Conservation (phyloP, 2,329 filamentous ascomycete species). For the Truncatella angustata region DNA sequence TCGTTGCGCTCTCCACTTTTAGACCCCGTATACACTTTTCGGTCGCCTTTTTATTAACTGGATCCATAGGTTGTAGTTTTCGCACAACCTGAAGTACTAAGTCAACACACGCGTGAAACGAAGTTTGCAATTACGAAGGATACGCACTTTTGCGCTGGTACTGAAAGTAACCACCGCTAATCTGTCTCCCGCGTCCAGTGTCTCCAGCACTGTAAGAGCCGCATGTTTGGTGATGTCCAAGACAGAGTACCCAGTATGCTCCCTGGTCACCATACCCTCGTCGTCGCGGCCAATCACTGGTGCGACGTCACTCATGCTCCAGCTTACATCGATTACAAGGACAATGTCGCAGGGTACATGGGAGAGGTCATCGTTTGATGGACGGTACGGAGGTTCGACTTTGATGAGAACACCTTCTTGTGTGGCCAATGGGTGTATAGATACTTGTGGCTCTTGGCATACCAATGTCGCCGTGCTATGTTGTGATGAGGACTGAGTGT, state of each 20-base stretch:
- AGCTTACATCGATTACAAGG: constrained; percentile 60
- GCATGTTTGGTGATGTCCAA: constrained; percentile 62
- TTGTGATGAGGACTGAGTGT: too few species aligned
- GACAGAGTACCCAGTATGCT: constrained; percentile 50
- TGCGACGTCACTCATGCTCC: constrained; percentile 50
- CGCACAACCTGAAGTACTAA: constrained; percentile 35
- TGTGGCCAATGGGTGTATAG: constrained; percentile 37
- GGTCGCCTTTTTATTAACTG: constrained; percentile 40
- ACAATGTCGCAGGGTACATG: constrained; percentile 59
- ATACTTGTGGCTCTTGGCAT: constrained; percentile 15
- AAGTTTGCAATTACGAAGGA: too few species aligned
- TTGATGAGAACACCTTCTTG: constrained; percentile 43
- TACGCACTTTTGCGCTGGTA: constrained; percentile 31
- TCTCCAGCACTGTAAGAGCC: constrained; percentile 55
- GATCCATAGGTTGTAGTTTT: constrained; percentile 45
- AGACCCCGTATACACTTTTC: constrained; percentile 43
- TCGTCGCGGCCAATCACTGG: constrained; percentile 40
- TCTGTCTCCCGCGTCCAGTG: constrained; percentile 51
- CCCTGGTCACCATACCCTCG: constrained; percentile 28
- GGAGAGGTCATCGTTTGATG: constrained; percentile 18
- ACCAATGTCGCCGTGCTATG: background rate
- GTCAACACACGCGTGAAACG: too few species aligned
- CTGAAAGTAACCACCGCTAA: constrained; percentile 58
- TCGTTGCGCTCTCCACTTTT: constrained; percentile 39
- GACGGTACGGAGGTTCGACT: constrained; percentile 41